Evolutionary conservation across 495 filamentous ascomycete species (phyloP), one percentile per base, ranked within the genome.

Genomic region (Xylaria venustula): DNA sequence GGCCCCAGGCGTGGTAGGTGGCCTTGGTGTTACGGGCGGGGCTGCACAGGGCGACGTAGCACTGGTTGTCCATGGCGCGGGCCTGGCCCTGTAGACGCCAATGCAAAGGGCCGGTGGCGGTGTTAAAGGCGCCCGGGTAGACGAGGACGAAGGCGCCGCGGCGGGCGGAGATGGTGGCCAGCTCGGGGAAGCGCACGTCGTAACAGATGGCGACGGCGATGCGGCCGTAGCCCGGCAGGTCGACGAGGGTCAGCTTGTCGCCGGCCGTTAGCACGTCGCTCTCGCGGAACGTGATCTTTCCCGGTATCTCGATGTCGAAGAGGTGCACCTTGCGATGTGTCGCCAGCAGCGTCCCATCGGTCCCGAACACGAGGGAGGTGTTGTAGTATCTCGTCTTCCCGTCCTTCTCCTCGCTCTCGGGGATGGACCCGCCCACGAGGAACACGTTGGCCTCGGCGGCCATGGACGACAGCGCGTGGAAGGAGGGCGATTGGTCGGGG

Each of bases 301-400:
- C 93, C 1, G 94, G 94, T 67, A 99, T 99, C 72, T 93, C 89
- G 67, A 99, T 99, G 77, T 99, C 94, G 77, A 99, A 99, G n/a
- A 99, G 82, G 71, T 99, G 94, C 19, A 94, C 85, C 73, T 99
- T 99, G 62, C 94, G 86, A 70, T 99, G 93, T 2, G 85, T 90
- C 3, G 87, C 90, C 9, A 98, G 81, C n/a, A 97, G 79, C 8
- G 80, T 71, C 0, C 94, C 94, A 1, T 81, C 65, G 0, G 92
- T 92, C 12, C 78, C 82, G 75, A 98, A 98, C 1, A 89, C 86
- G 32, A 98, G 81, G 7, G 83, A 88, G 8, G 94, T 97, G 75
- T 98, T 98, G 80, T 93, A 96, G 75, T 92, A 90, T 66, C 90
- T 92, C 49, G 88, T 83, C 6, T 64, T 68, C 40, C 7, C 42